Evolutionary conservation across 2,329 filamentous ascomycete genomes (phyloP), one percentile per base, ranked within the genome.

Genomic region (Ophiocordyceps sinensis): DNA sequence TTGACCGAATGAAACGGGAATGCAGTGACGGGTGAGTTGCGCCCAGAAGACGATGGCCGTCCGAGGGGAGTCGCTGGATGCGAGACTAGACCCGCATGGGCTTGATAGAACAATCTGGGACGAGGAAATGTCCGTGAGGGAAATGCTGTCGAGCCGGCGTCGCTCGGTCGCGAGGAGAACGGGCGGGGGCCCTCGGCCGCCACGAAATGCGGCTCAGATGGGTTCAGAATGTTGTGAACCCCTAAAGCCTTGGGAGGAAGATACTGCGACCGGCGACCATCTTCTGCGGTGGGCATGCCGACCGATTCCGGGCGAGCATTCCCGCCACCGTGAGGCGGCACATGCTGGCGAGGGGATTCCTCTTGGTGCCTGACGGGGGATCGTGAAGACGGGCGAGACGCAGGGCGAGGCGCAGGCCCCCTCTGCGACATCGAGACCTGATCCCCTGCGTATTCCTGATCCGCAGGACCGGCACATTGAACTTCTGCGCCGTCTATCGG

Each of bases 401-500:
- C 61, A 67, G 72, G 67, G 58, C 62, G 67, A 70, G 71, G 64
- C 61, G 64, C 66, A 68, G 68, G 60, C 54, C 66, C 69, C 65
- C 67, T 70, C 67, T 76, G 72, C 65, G 74, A 77, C 76, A 79
- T 79, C 66, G 73, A 70, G 66, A 64, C 64, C 70, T 68, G 67
- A 62, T 73, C 71, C 67, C 72, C 70, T 68, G 61, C 64, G 59
- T 62, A 59, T 61, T 61, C 62, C 57, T 63, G 61, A 62, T 63
- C 66, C 60, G 60, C 61, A 62, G 61, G 64, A 64, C 64, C 66
- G 60, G 66, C 61, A 71, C 75, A 79, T 79, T 68, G 74, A 75
- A 66, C 57, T 51, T 49, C 50, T 36, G 41, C 48, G 37, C 45
- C 43, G 28, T 42, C 44, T 44, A 47, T 41, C 44, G 52, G 47